phyloP scores from a whole-genome alignment of 1,284 basidiomycete genomes.

The Tylopilus sp. region DNA sequence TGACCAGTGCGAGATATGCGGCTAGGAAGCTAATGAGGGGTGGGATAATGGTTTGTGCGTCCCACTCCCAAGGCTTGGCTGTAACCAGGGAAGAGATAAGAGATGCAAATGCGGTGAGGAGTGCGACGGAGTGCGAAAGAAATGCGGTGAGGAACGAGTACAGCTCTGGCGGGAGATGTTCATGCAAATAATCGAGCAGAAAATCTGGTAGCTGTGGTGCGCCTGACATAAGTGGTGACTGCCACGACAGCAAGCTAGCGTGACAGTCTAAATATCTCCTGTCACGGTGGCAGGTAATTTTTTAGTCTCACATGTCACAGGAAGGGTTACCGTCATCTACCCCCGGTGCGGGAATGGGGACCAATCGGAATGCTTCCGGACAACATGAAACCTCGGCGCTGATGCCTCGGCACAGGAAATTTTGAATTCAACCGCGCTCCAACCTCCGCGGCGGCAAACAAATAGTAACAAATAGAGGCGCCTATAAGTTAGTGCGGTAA shows the following conservation, averaged over 20 bases:
- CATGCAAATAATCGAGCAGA: conserved; percentile 51
- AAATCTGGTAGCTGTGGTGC: conserved; percentile 30
- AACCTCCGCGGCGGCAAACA: conserved; percentile 26
- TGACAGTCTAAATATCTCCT: conserved; percentile 13
- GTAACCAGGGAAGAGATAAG: conserved; percentile 47
- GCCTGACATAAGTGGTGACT: conserved; percentile 22
- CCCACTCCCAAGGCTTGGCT: conserved; percentile 56
- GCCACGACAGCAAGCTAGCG: conserved; percentile 22
- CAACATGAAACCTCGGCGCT: conserved; percentile 7
- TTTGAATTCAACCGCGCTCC: conserved; percentile 18
- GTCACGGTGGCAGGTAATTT: conserved; percentile 19
- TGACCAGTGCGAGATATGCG: conserved; percentile 69
- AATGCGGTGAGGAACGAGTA: conserved; percentile 50
- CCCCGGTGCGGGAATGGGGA: conserved; percentile 4
- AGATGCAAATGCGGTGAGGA: conserved; percentile 47
- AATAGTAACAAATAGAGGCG: conserved; percentile 27
- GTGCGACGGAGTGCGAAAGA: conserved; percentile 50
- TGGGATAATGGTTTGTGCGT: conserved; percentile 62
- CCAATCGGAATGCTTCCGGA: conserved; percentile 32
- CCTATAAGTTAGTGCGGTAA: conserved; percentile 34
- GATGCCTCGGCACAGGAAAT: conserved; percentile 14
- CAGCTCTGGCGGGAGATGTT: conserved; percentile 52
- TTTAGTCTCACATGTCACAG: conserved; percentile 13
- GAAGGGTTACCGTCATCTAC: conserved; percentile 11
- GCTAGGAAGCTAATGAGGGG: conserved; percentile 67